Evolutionary conservation across 164 flowering plant species (phyloP).

Genomic region (Protea cynaroides): DNA sequence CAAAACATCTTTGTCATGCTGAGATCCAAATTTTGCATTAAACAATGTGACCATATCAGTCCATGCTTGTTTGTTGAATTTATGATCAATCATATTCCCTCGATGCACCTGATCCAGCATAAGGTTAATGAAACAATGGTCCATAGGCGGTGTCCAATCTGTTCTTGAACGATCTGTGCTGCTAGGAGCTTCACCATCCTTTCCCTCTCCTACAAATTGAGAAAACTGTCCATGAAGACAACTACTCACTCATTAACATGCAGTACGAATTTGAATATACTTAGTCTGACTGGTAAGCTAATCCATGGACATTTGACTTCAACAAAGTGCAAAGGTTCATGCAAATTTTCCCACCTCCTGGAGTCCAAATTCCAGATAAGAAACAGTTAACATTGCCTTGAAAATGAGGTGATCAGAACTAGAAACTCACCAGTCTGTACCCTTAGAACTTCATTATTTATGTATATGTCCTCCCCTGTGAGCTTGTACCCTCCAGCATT

Average conservation of each 20-base stretch:
- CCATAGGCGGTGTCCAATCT: neutral
- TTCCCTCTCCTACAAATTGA: neutral
- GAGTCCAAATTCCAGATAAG: neutral
- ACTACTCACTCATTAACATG: neutral
- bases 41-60: neutral
- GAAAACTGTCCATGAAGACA: neutral
- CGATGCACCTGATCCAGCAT: neutral
- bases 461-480: neutral
- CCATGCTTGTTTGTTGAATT: neutral
- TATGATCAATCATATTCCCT: conserved; percentile 2
- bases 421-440: neutral
- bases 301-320: neutral
- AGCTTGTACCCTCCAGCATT: neutral
- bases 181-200: neutral
- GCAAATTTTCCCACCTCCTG: neutral
- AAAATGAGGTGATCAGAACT: neutral
- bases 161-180: neutral
- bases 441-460: neutral
- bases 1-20: neutral
- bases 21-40: neutral
- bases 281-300: neutral
- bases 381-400: neutral
- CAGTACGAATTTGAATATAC: neutral
- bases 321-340: neutral
- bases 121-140: neutral